A percentile compares a stretch with the other conserved stretches of the same genome.
These are phyloP conservation scores for Annona cherimola DNA, from an alignment of 164 flowering plant genomes.

Conservation along the genomic window DNA sequence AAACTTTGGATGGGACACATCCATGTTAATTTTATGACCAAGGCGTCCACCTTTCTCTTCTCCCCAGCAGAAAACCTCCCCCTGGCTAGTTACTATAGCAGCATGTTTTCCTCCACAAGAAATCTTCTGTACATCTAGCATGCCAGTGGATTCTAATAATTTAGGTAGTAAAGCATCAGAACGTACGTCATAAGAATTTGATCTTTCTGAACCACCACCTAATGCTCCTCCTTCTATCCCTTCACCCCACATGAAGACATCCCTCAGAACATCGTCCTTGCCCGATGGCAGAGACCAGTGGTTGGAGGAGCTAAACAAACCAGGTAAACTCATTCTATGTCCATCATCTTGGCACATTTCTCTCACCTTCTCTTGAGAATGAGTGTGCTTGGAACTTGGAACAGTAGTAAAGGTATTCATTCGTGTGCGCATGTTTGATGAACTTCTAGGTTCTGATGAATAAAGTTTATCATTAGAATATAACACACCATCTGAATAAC, in stretches of 20 bases:
- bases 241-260: conserved; percentile 69
- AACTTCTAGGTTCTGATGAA: conserved; percentile 31
- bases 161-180: conserved; percentile 54
- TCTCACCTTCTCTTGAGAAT: conserved; percentile 18
- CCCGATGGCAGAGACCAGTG: conserved; percentile 15
- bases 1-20: conserved; percentile 42
- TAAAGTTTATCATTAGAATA: conserved; percentile 36
- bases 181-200: conserved; percentile 7
- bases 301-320: conserved; percentile 15
- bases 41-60: conserved; percentile 53
- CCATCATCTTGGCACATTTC: conserved; percentile 11
- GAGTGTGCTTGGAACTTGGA: conserved; percentile 21
- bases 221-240: conserved; percentile 39
- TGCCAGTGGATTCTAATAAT: conserved; percentile 41
- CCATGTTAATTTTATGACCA: conserved; percentile 49
- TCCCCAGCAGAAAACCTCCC: conserved; percentile 76
- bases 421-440: conserved; percentile 20
- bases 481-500: conserved; percentile 46
- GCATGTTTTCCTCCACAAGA: conserved; percentile 58
- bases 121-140: conserved; percentile 42
- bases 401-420: conserved; percentile 17
- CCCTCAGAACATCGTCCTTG: conserved; percentile 33
- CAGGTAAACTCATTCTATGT: conserved; percentile 12
- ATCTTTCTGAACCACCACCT: conserved; percentile 26
- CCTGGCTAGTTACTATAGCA: conserved; percentile 58